phyloP scores from a whole-genome alignment of 179 eudicot genomes.

The Carnegiea gigantea region DNA sequence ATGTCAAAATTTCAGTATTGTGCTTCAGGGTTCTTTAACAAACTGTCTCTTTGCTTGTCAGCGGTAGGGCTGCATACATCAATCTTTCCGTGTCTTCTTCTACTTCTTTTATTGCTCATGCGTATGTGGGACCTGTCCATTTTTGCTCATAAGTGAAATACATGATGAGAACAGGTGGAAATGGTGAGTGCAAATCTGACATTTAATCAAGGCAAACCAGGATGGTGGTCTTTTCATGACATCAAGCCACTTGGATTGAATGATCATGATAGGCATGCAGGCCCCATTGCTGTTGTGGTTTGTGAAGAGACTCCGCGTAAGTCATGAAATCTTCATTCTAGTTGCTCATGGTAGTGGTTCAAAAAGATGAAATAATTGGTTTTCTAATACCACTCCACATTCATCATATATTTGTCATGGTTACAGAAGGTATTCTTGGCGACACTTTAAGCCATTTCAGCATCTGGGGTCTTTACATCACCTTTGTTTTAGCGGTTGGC shows the following conservation, averaged over 20 bases:
- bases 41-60: background rate
- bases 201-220: constrained; percentile 42
- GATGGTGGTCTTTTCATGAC: constrained; percentile 80
- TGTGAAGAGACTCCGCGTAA: constrained; percentile 88
- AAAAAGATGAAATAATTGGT: background rate
- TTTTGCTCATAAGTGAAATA: background rate
- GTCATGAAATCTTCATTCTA: constrained; percentile 21
- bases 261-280: constrained; percentile 51
- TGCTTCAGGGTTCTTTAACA: background rate
- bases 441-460: constrained; percentile 85
- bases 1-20: constrained; percentile 14
- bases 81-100: background rate
- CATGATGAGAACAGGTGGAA: constrained; percentile 34
- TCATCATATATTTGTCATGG: background rate
- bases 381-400: background rate
- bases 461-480: constrained; percentile 81
- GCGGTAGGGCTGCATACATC: background rate
- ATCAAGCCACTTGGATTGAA: constrained; percentile 29
- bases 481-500: constrained; percentile 81
- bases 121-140: too few species aligned
- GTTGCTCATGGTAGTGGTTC: background rate
- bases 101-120: background rate
- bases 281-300: constrained; percentile 70
- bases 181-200: constrained; percentile 59
- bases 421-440: constrained; percentile 72